Evolutionary conservation across 2,329 filamentous ascomycete species (phyloP), one percentile per base, ranked within the genome.

Genomic region (Blastomyces percursus): DNA sequence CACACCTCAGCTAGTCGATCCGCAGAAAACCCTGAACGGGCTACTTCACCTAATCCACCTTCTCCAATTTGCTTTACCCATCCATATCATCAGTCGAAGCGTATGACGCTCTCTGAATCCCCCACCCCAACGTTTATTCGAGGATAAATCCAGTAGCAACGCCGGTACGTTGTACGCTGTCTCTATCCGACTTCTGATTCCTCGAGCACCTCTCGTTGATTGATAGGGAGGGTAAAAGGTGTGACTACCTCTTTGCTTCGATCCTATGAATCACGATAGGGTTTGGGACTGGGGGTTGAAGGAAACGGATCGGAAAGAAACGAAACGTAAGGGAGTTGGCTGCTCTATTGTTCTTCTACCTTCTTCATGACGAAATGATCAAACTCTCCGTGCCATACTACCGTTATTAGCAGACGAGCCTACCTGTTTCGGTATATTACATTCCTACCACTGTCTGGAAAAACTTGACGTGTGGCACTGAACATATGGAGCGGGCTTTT

Each of bases 91-190:
- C 70, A 72, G 67, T 69, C 70, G 27, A 70, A 71, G 71, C 75
- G 78, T 63, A 74, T 73, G 48, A 76, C 80, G 62, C 76, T 81
- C 60, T 72, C 73, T 57, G 78, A 80, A 64, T 72, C 75, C 59
- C 77, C 79, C 59, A 74, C 78, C 2, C 77, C 77, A n/a, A 77
- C 79, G 64, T 68, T 59, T 63, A 69, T 66, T 51, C 64, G 63
- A 65, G 59, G 64, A 60, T 57, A 50, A 42, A 61, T 52, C 60
- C 69, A 70, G 66, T 69, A 67, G 38, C 46, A 61, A 64, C 60
- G 61, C 1, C 59, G 62, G 11, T 52, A 12, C 21, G 14, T 19
- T 30, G 1, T 16, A 52, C 24, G 9, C 24, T 35, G 32, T 35
- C 5, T 35, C 32, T 7, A 8, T 7, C 32, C 32, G 32, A 35